Evolutionary conservation across 768 basidiomycete species (phyloP).

Genomic region (Suillus clintonianus): DNA sequence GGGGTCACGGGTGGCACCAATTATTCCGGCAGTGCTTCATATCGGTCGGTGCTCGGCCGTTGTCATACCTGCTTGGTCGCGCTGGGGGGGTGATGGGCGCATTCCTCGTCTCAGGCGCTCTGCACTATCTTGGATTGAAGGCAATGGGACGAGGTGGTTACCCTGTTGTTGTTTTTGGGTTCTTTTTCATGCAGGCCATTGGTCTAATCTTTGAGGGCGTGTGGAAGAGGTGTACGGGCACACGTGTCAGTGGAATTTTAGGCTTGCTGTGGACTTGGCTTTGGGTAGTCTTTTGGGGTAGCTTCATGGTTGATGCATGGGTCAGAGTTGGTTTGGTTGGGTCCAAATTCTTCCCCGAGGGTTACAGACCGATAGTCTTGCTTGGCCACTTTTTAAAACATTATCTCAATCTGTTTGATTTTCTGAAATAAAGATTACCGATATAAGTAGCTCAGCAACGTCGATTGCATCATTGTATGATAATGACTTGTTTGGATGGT

Average conservation of each 20-base stretch:
- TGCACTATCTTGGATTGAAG: constrained; percentile 61
- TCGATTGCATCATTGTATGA: background rate
- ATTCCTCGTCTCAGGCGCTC: constrained; percentile 58
- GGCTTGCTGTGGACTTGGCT: constrained; percentile 54
- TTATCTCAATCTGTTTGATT: background rate
- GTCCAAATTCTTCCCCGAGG: constrained; percentile 1
- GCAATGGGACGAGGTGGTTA: constrained; percentile 59
- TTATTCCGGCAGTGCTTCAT: constrained; percentile 61
- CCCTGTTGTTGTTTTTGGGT: constrained; percentile 42
- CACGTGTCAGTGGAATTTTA: constrained; percentile 44
- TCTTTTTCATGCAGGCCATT: constrained; percentile 59
- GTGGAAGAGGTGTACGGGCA: constrained; percentile 48
- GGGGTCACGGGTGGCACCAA: constrained; percentile 72
- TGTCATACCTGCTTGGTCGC: constrained; percentile 47
- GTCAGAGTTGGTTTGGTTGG: constrained; percentile 11
- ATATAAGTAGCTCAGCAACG: background rate
- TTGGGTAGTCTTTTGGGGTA: constrained; percentile 52
- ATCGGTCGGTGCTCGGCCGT: constrained; percentile 47
- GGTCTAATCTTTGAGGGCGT: constrained; percentile 50
- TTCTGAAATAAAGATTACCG: background rate
- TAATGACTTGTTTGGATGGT: no score
- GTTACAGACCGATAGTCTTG: constrained; percentile 4
- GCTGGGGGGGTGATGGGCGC: constrained; percentile 53
- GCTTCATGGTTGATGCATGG: constrained; percentile 48
- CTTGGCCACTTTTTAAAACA: constrained; percentile 9